These are phyloP conservation scores for Hortaea sp. DNA, from an alignment of 2,329 filamentous ascomycete genomes.

Conservation along the genomic window DNA sequence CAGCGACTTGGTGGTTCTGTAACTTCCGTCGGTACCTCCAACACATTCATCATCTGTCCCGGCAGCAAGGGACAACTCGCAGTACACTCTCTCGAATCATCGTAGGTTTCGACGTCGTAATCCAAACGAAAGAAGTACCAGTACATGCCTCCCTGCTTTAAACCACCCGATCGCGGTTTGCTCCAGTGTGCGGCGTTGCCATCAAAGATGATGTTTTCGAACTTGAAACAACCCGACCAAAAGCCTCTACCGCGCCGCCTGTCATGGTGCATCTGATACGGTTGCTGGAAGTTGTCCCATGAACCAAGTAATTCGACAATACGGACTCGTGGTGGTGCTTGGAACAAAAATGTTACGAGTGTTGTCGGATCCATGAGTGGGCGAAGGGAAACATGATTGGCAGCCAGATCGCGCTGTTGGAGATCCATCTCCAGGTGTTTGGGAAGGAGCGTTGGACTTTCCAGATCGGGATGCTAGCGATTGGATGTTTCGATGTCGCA, in stretches of 20 bases:
- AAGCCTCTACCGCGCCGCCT: constrained; percentile 60
- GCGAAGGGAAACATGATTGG: not conserved
- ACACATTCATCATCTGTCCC: constrained; percentile 75
- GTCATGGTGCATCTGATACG: constrained; percentile 76
- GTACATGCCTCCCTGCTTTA: constrained; percentile 88
- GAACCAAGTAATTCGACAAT: constrained; percentile 78
- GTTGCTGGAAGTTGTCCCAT: constrained; percentile 84
- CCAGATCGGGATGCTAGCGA: too few species aligned
- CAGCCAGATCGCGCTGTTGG: not conserved
- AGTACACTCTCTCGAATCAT: constrained; percentile 62
- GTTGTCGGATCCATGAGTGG: constrained; percentile 25
- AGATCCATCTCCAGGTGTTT: not conserved
- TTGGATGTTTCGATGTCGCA: too few species aligned
- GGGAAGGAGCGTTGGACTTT: not conserved
- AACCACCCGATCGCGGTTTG: constrained; percentile 59
- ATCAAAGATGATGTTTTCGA: constrained; percentile 76
- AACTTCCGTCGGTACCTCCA: constrained; percentile 65
- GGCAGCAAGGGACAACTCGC: constrained; percentile 76
- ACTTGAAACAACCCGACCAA: constrained; percentile 82
- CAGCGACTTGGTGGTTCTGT: constrained; percentile 14
- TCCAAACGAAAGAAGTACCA: constrained; percentile 96
- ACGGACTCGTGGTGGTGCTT: constrained; percentile 41
- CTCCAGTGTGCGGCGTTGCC: constrained; percentile 47
- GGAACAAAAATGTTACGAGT: constrained; percentile 29
- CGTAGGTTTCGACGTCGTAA: constrained; percentile 64